Base-by-base conservation (phyloP, 2,329 filamentous ascomycete species). In the Incumbomyces lentus region DNA sequence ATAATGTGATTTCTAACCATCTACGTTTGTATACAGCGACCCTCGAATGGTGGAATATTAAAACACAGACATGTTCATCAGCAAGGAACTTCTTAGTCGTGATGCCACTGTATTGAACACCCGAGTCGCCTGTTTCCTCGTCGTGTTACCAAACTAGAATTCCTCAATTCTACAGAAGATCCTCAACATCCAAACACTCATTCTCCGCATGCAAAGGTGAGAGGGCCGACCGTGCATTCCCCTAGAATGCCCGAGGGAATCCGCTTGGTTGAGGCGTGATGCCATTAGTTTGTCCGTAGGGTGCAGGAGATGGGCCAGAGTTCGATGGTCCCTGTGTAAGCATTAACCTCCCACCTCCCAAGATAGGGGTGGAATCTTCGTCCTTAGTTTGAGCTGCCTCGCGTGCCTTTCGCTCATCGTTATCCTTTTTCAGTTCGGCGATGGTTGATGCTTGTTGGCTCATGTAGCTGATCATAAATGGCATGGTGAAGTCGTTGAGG, bases 401-500 rank as follows among this genome's bases (percentile, higher is more conserved):
- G 52, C 70, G 71, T 14, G 71, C 67, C 66, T 95, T 95, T 60
- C 89, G 84, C 62, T 89, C 86, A 67, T 98, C 93, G 62, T 96
- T 98, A 68, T 98, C 93, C 52, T 86, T 86, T 75, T 93, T 94
- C 51, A 98, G 77, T 49, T 74, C 65, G 49, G 88, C 79, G 56
- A 98, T 83, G 47, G 93, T 83, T 56, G 84, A 81, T 33, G 86
- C 88, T 69, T 96, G 89, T 67, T 95, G 88, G 57, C 82, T 80
- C 53, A 98, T 75, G 72, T 93, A 84, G 72, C 96, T 98, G 78
- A 98, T 96, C 87, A 98, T 93, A 75, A 94, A 98, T 14, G 92
- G 92, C 93, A 98, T 98, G 40, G 89, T 94, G 70, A 95, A 98
- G 71, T 98, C 92, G 59, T 82, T 81, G 33, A 98, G 82, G 50